These are phyloP conservation scores for Colletotrichum salicis DNA, from an alignment of 2,329 filamentous ascomycete genomes.

Conservation along the genomic window DNA sequence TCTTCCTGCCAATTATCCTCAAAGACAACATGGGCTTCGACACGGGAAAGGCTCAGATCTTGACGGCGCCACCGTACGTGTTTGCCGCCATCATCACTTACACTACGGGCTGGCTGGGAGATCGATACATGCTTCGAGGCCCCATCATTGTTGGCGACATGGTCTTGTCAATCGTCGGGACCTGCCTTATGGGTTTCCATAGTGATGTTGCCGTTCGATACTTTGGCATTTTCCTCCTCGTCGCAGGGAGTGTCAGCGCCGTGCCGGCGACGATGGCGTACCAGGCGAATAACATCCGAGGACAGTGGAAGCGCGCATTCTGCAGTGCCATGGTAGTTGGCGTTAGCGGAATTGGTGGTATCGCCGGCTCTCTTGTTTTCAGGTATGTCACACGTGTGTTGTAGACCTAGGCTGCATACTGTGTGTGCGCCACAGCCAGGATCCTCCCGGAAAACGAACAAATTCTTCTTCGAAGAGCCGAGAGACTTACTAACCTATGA, in stretches of 20 bases:
- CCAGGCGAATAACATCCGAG: constrained; percentile 36
- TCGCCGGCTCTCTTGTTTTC: constrained; percentile 36
- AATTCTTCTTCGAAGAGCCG: background rate
- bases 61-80: constrained; percentile 68
- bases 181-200: constrained; percentile 70
- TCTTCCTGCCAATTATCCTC: constrained; percentile 69
- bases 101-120: constrained; percentile 70
- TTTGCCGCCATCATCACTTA: constrained; percentile 72
- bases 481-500: background rate
- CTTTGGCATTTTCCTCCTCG: constrained; percentile 70
- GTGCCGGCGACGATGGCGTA: constrained; percentile 30
- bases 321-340: constrained; percentile 33
- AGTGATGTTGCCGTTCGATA: constrained; percentile 68
- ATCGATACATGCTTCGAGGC: constrained; percentile 71
- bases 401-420: background rate
- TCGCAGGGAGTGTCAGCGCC: constrained; percentile 26
- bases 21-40: constrained; percentile 43
- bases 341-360: constrained; percentile 32
- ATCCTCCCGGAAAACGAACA: background rate
- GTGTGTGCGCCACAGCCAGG: background rate
- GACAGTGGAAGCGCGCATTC: constrained; percentile 37
- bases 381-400: constrained; percentile 7
- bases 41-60: constrained; percentile 57
- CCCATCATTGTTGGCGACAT: constrained; percentile 72
- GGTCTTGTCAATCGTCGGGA: constrained; percentile 71